Conservation (phyloP, 2,329 filamentous ascomycete genomes). For the Aspergillus awamori region DNA sequence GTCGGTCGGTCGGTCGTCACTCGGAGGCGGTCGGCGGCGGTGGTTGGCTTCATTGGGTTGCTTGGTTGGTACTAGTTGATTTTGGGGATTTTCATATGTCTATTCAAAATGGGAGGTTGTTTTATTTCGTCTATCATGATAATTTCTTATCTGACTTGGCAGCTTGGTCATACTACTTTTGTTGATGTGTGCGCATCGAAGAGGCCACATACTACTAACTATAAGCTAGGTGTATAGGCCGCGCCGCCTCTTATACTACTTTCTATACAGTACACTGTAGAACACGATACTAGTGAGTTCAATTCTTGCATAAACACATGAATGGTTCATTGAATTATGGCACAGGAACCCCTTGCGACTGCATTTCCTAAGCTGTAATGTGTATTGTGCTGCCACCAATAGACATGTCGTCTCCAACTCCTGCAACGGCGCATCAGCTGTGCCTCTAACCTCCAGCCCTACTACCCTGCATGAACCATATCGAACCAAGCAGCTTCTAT, state of each 20-base stretch:
- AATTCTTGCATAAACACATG: too few species aligned
- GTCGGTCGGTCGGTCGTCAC: slow-evolving; percentile 6
- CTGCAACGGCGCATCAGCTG: background rate
- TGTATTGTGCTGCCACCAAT: background rate
- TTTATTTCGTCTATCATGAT: too few species aligned
- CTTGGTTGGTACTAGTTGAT: too few species aligned
- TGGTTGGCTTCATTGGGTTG: too few species aligned
- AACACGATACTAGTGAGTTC: background rate
- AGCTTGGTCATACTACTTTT: too few species aligned
- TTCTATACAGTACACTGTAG: background rate
- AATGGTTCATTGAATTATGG: background rate
- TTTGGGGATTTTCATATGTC: too few species aligned
- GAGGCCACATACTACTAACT: background rate
- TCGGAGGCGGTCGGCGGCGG: slow-evolving; percentile 8
- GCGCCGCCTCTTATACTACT: background rate
- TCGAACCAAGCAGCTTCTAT: background rate
- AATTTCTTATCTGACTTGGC: too few species aligned
- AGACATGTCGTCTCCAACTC: background rate
- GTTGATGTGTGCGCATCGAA: background rate
- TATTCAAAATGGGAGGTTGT: too few species aligned
- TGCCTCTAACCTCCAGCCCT: background rate
- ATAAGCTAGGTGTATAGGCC: background rate
- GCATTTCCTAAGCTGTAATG: background rate
- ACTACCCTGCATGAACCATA: background rate
- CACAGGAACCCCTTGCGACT: background rate